Conservation (phyloP, 257 asterid genomes). For the Coffea eugenioides region DNA sequence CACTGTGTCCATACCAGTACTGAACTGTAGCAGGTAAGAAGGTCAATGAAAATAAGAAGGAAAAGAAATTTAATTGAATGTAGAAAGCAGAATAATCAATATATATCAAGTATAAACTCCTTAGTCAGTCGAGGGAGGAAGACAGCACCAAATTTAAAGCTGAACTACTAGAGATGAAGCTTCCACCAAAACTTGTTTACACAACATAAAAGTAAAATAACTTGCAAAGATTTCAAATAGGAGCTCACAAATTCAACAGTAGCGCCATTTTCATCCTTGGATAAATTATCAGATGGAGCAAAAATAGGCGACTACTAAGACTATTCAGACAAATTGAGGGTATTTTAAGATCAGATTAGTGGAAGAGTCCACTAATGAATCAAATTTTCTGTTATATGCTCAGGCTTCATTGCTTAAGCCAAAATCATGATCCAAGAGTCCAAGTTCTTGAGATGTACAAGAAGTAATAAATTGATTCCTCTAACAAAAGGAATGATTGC, state of each 20-base stretch:
- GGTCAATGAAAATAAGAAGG: not conserved
- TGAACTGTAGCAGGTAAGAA: not conserved
- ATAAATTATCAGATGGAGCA: not conserved
- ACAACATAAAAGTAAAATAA: not conserved
- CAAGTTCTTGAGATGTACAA: not conserved
- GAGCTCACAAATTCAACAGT: not conserved
- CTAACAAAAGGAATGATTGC: not conserved
- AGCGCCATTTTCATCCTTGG: not conserved
- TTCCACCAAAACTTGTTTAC: not conserved
- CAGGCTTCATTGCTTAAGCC: not conserved
- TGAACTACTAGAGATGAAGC: not conserved
- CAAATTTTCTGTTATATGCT: not conserved
- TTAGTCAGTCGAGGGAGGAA: not conserved
- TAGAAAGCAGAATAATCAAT: not conserved
- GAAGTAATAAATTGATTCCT: not conserved
- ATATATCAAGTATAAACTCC: not conserved
- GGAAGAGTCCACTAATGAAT: not conserved
- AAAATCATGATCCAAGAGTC: not conserved
- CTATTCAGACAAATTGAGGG: not conserved
- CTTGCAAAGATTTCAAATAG: too few relatives aligned
- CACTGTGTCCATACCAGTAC: slow-evolving; percentile 4
- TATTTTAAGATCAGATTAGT: not conserved
- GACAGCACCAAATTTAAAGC: not conserved
- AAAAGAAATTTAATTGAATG: not conserved
- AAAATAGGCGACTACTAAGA: not conserved